Conservation (phyloP, 768 basidiomycete species). For the Mrakia hoshinonis region DNA sequence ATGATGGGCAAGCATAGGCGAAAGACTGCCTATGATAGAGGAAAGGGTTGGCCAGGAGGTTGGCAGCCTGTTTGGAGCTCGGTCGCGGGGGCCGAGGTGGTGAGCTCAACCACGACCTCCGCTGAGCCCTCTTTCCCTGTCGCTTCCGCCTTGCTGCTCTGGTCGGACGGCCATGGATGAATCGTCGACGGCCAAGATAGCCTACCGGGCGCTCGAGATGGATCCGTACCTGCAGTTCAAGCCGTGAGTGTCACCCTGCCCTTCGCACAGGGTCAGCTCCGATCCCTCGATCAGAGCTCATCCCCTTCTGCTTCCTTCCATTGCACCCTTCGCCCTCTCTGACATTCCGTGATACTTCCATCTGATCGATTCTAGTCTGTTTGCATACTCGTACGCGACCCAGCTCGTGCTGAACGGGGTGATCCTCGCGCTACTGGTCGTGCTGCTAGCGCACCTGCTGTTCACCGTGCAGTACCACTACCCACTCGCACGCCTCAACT, state of each 20-base stretch:
- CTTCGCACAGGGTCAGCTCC: no score
- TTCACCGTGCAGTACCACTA: conserved; percentile 96
- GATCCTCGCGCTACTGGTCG: conserved; percentile 69
- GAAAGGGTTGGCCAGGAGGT: no score
- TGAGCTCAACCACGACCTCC: no score
- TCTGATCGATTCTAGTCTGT: no score
- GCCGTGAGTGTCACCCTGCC: not conserved
- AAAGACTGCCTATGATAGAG: no score
- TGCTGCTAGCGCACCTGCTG: conserved; percentile 81
- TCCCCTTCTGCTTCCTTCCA: not conserved
- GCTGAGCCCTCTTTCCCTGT: no score
- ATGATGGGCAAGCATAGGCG: no score
- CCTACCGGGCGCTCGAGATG: not conserved
- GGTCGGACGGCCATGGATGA: not conserved
- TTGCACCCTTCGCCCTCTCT: not conserved
- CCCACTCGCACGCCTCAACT: conserved; percentile 87
- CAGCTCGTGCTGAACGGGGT: conserved; percentile 81
- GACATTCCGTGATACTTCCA: not conserved
- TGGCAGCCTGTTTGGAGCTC: no score
- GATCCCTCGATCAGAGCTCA: no score
- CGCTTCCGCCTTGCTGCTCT: no score
- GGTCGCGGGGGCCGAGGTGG: no score
- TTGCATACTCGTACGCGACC: conserved; percentile 78
- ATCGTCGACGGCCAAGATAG: not conserved
- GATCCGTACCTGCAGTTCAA: conserved; percentile 18